phyloP scores from a whole-genome alignment of 2,329 filamentous ascomycete genomes.

The Penicillium sp. region DNA sequence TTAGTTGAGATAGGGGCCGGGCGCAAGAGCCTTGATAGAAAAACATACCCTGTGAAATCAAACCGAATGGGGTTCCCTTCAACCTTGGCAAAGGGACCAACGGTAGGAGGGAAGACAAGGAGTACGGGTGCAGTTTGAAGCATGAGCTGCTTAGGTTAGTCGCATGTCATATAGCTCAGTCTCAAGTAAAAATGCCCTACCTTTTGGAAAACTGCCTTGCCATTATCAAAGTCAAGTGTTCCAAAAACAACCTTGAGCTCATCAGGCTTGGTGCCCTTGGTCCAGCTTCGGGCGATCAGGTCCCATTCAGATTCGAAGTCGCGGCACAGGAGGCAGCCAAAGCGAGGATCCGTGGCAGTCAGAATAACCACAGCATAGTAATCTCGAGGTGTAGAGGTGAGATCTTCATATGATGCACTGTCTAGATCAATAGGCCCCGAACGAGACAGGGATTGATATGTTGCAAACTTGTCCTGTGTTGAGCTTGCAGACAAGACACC shows the following conservation, averaged over 20 bases:
- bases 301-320: slow-evolving; percentile 97
- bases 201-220: slow-evolving; percentile 80
- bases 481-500: slow-evolving; percentile 51
- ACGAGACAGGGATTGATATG: slow-evolving; percentile 67
- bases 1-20: neutral
- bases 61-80: slow-evolving; percentile 70
- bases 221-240: slow-evolving; percentile 83
- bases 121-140: slow-evolving; percentile 93
- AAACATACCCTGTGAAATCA: slow-evolving; percentile 77
- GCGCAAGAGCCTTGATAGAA: slow-evolving; percentile 8
- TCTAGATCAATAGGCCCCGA: slow-evolving; percentile 71
- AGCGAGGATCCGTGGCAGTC: slow-evolving; percentile 79
- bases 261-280: slow-evolving; percentile 68
- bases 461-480: slow-evolving; percentile 63
- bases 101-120: slow-evolving; percentile 79
- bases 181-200: slow-evolving; percentile 50
- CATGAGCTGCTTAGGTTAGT: slow-evolving; percentile 61
- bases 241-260: slow-evolving; percentile 65
- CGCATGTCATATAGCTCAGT: neutral
- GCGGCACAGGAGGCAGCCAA: slow-evolving; percentile 79
- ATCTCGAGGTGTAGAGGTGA: slow-evolving; percentile 76
- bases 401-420: slow-evolving; percentile 69
- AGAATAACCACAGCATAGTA: slow-evolving; percentile 79
- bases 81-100: slow-evolving; percentile 71
- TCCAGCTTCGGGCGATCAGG: slow-evolving; percentile 80